Evolutionary conservation across 1,284 basidiomycete genomes (phyloP), one percentile per base, ranked within the genome.

Genomic region (Apiotrichum domesticum): DNA sequence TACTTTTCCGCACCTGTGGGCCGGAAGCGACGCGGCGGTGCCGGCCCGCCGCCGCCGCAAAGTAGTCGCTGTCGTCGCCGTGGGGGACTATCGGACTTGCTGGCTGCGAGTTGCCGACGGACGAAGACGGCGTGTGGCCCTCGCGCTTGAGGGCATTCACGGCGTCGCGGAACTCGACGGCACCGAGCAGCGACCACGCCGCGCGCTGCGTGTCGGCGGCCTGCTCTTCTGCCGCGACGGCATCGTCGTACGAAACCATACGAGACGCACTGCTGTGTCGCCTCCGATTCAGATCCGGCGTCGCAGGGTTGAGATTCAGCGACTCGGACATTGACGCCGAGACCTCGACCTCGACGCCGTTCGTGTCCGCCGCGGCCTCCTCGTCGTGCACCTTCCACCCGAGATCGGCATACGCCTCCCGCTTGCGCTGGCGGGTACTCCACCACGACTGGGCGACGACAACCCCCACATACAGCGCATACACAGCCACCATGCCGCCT

Each of bases 381-480:
- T 57, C 55, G 46, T 55, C 52, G 14, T 46, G 45, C 4, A 34
- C 29, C 55, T 62, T 62, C 57, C 57, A 62, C 0, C 61, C 57
- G 11, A 62, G 46, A 14, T 52, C 55, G 11, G 55, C 52, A 35
- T 55, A 56, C 75, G 78, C 58, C 82, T 80, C 51, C 55, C 51
- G 46, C 14, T 60, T 54, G 33, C 62, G 45, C 49, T 66, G 79
- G 78, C 65, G 83, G 75, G 60, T 50, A 34, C 64, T 59, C 85
- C 84, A 90, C 87, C 90, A 94, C 41, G 83, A 86, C 29, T 86
- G 85, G 1, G 84, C 67, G 7, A 92, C 83, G 9, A 98, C 92
- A 4, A 85, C 80, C 1, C 78, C 61, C 5, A 91, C 94, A 72
- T 98, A 98, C 33, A 82, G 62, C 2, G 85, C 53, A 74, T 98